A percentile compares a stretch with the other conserved stretches of the same genome.
These are phyloP conservation scores for Gossypioides kirkii DNA, from an alignment of 345 rosid genomes.

Conservation along the genomic window DNA sequence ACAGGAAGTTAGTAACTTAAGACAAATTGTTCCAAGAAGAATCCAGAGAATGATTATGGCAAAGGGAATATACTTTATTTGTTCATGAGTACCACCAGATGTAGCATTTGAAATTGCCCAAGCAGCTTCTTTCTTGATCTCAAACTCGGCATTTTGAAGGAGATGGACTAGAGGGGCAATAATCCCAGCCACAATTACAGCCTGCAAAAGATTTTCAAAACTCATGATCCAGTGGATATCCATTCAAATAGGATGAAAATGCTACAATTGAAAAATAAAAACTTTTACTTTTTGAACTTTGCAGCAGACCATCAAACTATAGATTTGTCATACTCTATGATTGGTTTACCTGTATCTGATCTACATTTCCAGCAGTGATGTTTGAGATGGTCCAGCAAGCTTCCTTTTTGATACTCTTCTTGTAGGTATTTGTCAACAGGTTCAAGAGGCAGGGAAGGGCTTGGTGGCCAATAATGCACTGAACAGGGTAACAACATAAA, in stretches of 20 bases:
- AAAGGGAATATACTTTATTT: conserved; percentile 50
- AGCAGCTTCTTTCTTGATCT: conserved; percentile 82
- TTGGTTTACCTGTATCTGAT: conserved; percentile 66
- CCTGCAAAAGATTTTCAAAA: conserved; percentile 30
- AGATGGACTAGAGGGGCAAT: conserved; percentile 48
- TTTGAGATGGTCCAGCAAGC: conserved; percentile 88
- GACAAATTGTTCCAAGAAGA: background rate
- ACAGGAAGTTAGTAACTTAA: background rate
- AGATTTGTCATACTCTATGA: background rate
- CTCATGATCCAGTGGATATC: background rate
- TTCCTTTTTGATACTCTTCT: conserved; percentile 82
- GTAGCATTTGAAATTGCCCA: conserved; percentile 85
- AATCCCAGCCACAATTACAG: conserved; percentile 58
- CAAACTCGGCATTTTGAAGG: conserved; percentile 68
- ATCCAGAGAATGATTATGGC: background rate
- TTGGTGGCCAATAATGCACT: conserved; percentile 55
- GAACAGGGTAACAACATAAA: conserved; percentile 8
- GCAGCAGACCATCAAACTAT: background rate
- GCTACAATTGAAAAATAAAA: background rate
- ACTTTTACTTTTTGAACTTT: background rate
- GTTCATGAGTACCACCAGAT: conserved; percentile 69
- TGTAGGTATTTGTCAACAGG: conserved; percentile 43
- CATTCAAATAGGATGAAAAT: background rate
- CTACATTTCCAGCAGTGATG: conserved; percentile 74
- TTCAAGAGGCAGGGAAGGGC: conserved; percentile 55